Evolutionary conservation across 768 basidiomycete genomes (phyloP), one percentile per base, ranked within the genome.

Genomic region (Lyophyllum decastes): DNA sequence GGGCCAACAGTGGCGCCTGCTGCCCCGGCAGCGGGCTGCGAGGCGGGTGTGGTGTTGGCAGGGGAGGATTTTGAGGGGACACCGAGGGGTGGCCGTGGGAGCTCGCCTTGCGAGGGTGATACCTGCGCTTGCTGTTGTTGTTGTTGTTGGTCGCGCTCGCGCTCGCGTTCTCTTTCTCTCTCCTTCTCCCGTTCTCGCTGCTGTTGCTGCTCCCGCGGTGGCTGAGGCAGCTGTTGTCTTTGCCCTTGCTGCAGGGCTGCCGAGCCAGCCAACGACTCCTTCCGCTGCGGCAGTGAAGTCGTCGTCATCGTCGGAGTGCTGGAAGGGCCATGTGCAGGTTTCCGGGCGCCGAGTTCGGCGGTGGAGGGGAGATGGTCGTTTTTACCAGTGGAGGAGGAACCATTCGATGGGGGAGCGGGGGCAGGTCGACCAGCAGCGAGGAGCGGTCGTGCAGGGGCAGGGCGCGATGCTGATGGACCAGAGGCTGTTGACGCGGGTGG

Each of bases 381-480:
- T 50, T 83, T 65, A 22, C 55, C 53, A 16, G 7, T 9, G 53
- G 63, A 44, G 22, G 73, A 62, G 38, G 60, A 56, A 12, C 66
- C 52, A 30, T 5, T 33, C 5, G 30, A 33, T 33, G 72, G 73
- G 1, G 84, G 78, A 10, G 79, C 71, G 7, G 81, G 71, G 1
- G 87, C 86, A 7, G 85, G 79, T 11, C 85, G 78, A 0, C 84
- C 82, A n/a, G 82, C 81, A 19, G 83, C 78, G 59, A 87, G 77
- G 7, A 84, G 70, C 0, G 91, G 90, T 4, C 89, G 80, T 2
- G 88, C 81, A 19, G 90, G 90, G 0, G 90, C 86, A 4, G 90
- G 82, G 14, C 91, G 78, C 4, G 79, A 79, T 8, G 86, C 76
- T 57, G 86, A 84, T 6, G 73, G 66, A 9, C 41, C 38, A n/a